Conservation (phyloP, 192 early-diverging fungal genomes). For the Coemansia sp. region DNA sequence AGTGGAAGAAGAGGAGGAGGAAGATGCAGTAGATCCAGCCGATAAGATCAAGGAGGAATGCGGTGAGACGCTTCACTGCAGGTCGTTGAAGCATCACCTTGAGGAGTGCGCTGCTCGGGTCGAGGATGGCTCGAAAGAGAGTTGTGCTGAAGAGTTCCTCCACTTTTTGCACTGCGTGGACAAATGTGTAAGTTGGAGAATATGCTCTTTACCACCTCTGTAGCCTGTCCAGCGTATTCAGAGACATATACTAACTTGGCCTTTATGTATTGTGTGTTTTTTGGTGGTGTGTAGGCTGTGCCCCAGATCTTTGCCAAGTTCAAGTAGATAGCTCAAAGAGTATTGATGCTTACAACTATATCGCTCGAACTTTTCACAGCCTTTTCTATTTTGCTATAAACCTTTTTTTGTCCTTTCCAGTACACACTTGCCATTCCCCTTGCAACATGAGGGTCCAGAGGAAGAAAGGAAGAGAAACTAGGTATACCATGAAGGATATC, state of each 20-base stretch:
- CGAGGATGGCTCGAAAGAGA: constrained; percentile 71
- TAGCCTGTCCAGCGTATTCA: neutral
- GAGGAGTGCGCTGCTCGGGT: constrained; percentile 79
- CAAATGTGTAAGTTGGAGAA: constrained; percentile 69
- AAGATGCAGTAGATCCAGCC: constrained; percentile 44
- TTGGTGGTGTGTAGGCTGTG: constrained; percentile 51
- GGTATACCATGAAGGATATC: neutral
- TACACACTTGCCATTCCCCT: neutral
- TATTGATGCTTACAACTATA: neutral
- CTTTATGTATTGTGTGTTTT: neutral
- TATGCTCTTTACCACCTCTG: neutral
- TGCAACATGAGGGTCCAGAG: neutral
- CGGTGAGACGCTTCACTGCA: constrained; percentile 63
- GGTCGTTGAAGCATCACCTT: constrained; percentile 71
- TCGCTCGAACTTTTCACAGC: neutral
- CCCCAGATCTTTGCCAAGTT: constrained; percentile 64
- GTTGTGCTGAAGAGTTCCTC: constrained; percentile 78
- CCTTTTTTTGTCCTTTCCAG: neutral
- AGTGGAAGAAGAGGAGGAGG: constrained; percentile 38
- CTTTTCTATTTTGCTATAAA: neutral
- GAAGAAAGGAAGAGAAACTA: neutral
- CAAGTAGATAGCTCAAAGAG: constrained; percentile 44
- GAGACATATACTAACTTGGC: neutral
- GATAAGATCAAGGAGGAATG: constrained; percentile 49
- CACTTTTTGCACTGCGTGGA: constrained; percentile 83